Evolutionary conservation across 2,329 filamentous ascomycete species (phyloP), one percentile per base, ranked within the genome.

Genomic region (Alternaria rosae): DNA sequence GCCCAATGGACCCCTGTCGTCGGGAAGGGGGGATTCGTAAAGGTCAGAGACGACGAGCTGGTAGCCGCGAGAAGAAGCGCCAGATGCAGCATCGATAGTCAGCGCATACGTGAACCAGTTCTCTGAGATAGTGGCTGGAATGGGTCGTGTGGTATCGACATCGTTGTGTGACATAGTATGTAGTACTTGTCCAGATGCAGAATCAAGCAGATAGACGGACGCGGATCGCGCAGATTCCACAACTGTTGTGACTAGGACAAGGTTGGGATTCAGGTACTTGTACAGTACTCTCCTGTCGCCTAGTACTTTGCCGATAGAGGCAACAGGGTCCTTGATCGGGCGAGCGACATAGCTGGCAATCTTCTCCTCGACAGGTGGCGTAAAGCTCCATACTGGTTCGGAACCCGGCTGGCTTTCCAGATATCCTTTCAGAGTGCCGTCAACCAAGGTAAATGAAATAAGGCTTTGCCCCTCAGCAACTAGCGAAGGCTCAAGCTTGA

Each of bases 21-120:
- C 95, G 21, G 92, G 84, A 11, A 89, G 81, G 0, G 90, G 85
- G 0, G 94, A 97, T 78, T 97, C 95, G 80, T 94, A 98, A 35
- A 99, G 87, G 75, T 99, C 94, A 0, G 92, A 90, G 11, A 97
- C 86, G 20, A 94, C 86, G 8, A 98, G 85, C 71, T 97, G 92
- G 78, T 97, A 92, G 38, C 94, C 94, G 78, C 93, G 92, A 62
- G 94, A 87, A 56, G 71, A 60, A 15, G 77, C 68, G 57, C 85
- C 84, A n/a, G 84, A 80, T 4, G 81, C 73, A 23, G 85, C 82
- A 64, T 89, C 86, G 8, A 80, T 71, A 1, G 85, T 82, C 78
- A 94, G 92, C 8, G 92, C 91, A 82, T 97, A 98, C 7, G 90
- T 86, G 74, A 96, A 94, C 93, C 94, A 98, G 81, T 99, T 98